A percentile compares a stretch with the other conserved stretches of the same genome.
Conservation (phyloP, 805 yeast species). For the Metahyphopichia silvanorum region DNA sequence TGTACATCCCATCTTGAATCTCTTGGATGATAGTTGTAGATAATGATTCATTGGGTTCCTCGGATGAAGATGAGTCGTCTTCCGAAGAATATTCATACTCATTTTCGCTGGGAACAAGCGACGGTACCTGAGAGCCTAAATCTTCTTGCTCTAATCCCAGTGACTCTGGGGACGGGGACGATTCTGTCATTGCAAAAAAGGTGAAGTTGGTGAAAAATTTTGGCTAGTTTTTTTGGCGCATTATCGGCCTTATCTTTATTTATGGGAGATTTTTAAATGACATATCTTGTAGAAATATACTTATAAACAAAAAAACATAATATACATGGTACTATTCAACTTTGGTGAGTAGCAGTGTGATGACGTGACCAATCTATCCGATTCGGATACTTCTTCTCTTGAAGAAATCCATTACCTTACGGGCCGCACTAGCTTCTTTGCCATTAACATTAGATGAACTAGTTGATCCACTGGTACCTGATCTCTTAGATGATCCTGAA, state of each 20-base stretch:
- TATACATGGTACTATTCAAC: no score
- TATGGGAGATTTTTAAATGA: neutral
- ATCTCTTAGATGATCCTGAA: constrained; percentile 24
- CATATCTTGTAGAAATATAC: no score
- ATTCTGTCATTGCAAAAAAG: no score
- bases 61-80: constrained; percentile 11
- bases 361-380: no score
- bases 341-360: no score
- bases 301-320: no score
- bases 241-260: neutral
- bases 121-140: no score
- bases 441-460: constrained; percentile 24
- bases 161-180: neutral
- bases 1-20: constrained; percentile 64
- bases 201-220: no score
- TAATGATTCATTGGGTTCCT: constrained; percentile 26
- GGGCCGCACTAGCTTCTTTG: constrained; percentile 71
- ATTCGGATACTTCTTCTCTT: constrained; percentile 53
- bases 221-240: no score
- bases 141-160: no score
- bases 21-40: constrained; percentile 51
- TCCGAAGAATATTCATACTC: no score
- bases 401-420: constrained; percentile 74
- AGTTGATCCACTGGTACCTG: constrained; percentile 17
- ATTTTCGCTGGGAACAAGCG: no score